Percentiles rank a stretch among this genome's conserved stretches.
These are phyloP conservation scores for Cordia subcordata DNA, from an alignment of 257 asterid species.

Conservation along the genomic window DNA sequence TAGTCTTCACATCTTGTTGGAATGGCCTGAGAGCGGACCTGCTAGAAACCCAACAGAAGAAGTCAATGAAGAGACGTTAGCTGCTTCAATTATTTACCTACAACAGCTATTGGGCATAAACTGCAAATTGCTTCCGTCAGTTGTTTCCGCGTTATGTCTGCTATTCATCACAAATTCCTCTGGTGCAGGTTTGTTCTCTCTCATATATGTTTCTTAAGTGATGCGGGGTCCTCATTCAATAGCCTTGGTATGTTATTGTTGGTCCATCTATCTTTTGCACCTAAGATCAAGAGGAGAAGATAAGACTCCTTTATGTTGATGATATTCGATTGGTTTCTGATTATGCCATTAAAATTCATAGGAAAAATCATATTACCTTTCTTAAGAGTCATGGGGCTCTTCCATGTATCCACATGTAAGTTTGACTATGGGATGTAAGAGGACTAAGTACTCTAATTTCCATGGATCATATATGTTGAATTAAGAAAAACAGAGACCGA, in stretches of 20 bases:
- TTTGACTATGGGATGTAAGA: too few species aligned
- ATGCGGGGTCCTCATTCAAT: not conserved
- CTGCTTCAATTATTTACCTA: constrained; percentile 55
- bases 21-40: constrained; percentile 24
- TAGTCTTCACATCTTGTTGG: constrained; percentile 49
- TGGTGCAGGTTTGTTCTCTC: constrained; percentile 48
- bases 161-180: constrained; percentile 41
- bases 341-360: too few species aligned
- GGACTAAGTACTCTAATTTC: too few species aligned
- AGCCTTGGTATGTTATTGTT: constrained; percentile 5
- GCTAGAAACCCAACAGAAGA: constrained; percentile 15
- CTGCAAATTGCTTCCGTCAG: constrained; percentile 53
- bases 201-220: not conserved
- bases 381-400: too few species aligned
- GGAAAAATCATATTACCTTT: too few species aligned
- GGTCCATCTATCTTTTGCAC: not conserved
- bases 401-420: too few species aligned
- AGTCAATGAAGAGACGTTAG: constrained; percentile 42
- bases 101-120: constrained; percentile 52
- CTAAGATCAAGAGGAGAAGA: too few species aligned
- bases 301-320: too few species aligned
- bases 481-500: too few species aligned
- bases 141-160: constrained; percentile 69
- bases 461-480: too few species aligned
- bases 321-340: too few species aligned